Evolutionary conservation across 2,329 filamentous ascomycete genomes (phyloP), one percentile per base, ranked within the genome.

Genomic region (Aureobasidium sp.): DNA sequence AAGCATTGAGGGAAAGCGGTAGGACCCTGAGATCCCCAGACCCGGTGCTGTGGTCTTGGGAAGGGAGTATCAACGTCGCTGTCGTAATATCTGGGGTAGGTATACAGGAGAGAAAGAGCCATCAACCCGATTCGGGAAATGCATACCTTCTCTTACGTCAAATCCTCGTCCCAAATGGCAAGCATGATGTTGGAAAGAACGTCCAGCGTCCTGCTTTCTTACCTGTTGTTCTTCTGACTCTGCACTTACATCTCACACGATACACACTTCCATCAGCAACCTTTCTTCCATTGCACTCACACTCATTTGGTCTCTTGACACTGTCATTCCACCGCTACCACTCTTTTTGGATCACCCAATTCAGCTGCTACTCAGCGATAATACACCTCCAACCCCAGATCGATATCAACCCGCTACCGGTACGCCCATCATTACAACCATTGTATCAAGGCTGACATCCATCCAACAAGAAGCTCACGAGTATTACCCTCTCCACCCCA

Each of bases 271-370:
- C 55, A 59, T 39, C 55, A 48, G 13, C 55, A 59, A 43, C 9
- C 26, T 60, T 44, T 36, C 36, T 34, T 29, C 34, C 46, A 41
- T 43, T 36, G 48, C 46, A 60, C 32, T 43, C 57, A 60, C 57
- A 60, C 57, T 60, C 57, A 43, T 60, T 60, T 60, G 57, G 36
- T 41, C 57, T 51, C 13, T 41, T 47, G 57, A 60, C 44, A 34
- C 27, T 24, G 17, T 37, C 44, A 41, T 50, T 43, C 34, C 27
- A 46, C 34, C 36, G 17, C 34, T 37, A 37, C 55, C 46, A 7
- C 57, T 51, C 57, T 60, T 37, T 36, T 60, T 51, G 46, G 34
- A 60, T 51, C 46, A 50, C 15, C 24, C 46, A 34, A 1, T 39
- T n/a, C 44, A 60, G 34, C 26, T 43, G 29, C 57, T 46, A 26